Percentiles rank a stretch among this genome's conserved stretches.
Conservation (phyloP, 2,329 filamentous ascomycete genomes). For the Ophiocordyceps camponoti-floridani region DNA sequence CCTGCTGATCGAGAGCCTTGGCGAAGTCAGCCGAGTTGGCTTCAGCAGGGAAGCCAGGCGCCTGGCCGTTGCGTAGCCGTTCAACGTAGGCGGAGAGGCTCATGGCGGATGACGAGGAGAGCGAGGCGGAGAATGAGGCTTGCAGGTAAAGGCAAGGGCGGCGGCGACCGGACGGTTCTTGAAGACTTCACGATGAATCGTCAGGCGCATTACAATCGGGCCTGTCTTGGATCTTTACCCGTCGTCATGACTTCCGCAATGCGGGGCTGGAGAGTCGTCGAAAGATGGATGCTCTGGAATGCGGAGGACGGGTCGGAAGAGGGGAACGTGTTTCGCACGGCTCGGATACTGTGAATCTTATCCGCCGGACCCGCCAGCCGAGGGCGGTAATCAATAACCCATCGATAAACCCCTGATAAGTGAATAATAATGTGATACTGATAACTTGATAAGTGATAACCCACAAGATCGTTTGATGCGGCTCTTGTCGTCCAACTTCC, state of each 20-base stretch:
- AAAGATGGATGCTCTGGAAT: neutral
- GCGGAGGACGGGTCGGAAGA: neutral
- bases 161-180: neutral
- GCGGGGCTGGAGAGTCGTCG: neutral
- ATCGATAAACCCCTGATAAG: neutral
- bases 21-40: constrained; percentile 31
- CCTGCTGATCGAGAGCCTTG: constrained; percentile 35
- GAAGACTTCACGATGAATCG: neutral
- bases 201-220: neutral
- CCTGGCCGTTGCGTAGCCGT: constrained; percentile 20
- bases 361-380: neutral
- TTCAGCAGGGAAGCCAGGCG: constrained; percentile 26
- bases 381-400: neutral
- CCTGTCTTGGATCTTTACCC: neutral
- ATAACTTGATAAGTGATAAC: no score
- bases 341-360: neutral
- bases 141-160: neutral
- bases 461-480: no score
- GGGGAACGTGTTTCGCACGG: neutral
- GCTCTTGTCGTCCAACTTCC: no score
- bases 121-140: neutral
- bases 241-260: neutral
- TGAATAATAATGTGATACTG: no score
- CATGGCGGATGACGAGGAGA: constrained; percentile 13
- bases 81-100: constrained; percentile 20